Evolutionary conservation across 164 flowering plant genomes (phyloP).

Genomic region (Nelumbo lutea): DNA sequence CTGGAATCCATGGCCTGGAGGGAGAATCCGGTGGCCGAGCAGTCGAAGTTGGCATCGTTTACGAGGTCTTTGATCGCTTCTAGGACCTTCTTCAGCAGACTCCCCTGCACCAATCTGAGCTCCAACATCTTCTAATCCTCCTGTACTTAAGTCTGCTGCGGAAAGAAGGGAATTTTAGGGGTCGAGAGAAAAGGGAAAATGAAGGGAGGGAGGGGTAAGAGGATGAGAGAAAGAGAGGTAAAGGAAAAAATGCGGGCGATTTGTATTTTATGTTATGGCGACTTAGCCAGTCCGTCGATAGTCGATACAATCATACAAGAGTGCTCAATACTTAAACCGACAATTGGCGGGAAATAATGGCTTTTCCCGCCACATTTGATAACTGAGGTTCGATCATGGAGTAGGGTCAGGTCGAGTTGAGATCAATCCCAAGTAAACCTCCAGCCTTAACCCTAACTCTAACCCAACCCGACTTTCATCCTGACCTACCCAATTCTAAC

Average conservation of each 20-base stretch:
- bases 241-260: background rate
- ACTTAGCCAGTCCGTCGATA: background rate
- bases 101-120: constrained; percentile 44
- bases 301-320: background rate
- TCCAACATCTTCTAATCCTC: constrained; percentile 32
- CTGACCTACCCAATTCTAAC: no score
- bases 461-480: no score
- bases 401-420: no score
- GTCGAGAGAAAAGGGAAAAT: background rate
- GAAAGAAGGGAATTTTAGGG: background rate
- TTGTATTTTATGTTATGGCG: background rate
- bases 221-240: background rate
- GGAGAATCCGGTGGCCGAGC: constrained; percentile 52
- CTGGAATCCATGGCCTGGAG: constrained; percentile 59
- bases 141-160: background rate
- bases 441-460: no score
- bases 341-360: constrained; percentile 12
- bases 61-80: constrained; percentile 48
- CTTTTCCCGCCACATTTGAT: constrained; percentile 4
- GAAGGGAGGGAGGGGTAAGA: background rate
- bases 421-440: no score
- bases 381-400: background rate
- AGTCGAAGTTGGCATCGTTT: constrained; percentile 53
- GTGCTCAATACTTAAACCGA: background rate
- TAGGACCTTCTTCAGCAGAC: constrained; percentile 45